These are phyloP conservation scores for Mortierella sp. DNA, from an alignment of 371 early-diverging fungal genomes.

Conservation along the genomic window DNA sequence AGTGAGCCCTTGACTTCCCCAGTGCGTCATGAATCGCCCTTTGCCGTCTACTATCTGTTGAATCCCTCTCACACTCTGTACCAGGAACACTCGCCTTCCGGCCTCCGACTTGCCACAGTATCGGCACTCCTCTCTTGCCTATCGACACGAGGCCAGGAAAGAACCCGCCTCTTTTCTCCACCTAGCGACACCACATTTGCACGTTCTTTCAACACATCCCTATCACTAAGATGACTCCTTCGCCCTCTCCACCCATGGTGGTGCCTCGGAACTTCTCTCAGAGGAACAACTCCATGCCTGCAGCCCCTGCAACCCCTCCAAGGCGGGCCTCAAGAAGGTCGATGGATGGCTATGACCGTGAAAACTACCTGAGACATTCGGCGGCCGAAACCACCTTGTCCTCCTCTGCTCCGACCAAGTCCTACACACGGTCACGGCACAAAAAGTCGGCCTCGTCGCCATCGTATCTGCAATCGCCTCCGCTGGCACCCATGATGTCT, in stretches of 20 bases:
- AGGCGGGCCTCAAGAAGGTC: constrained; percentile 21
- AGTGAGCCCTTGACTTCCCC: no score
- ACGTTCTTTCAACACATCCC: background rate
- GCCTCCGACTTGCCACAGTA: no score
- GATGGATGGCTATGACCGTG: constrained; percentile 43
- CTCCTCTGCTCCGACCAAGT: constrained; percentile 7
- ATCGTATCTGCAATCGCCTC: constrained; percentile 22
- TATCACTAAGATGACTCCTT: background rate
- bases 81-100: no score
- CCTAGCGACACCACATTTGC: background rate
- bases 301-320: constrained; percentile 20
- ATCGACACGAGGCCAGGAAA: constrained; percentile 2
- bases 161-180: background rate
- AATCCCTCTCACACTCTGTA: no score
- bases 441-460: constrained; percentile 48
- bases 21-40: no score
- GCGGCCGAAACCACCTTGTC: background rate
- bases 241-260: constrained; percentile 13
- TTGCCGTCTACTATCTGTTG: no score
- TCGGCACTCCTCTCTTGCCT: no score
- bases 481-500: constrained; percentile 12
- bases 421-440: constrained; percentile 22
- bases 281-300: constrained; percentile 31
- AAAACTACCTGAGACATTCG: constrained; percentile 12
- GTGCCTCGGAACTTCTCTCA: constrained; percentile 15